Base-by-base conservation (phyloP, 169 alveolate genomes). In the Plasmodium berghei region DNA sequence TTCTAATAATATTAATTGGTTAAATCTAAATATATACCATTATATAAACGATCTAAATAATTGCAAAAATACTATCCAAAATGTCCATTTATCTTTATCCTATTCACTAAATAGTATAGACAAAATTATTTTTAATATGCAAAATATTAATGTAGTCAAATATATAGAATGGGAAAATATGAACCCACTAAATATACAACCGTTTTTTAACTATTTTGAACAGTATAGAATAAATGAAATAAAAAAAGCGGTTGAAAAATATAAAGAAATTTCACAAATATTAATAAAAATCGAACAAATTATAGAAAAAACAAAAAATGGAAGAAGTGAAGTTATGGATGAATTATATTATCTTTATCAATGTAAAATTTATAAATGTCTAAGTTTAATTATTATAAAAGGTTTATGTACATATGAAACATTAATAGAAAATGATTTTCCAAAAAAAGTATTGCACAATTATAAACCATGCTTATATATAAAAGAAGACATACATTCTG, bases 271-370 rank as follows among this genome's bases (percentile, higher is more conserved):
- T 56, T 83, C 90, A 34, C 90, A 83, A 52, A 83, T 83, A 40
- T 69, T 83, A 67, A 83, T 83, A 20, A 83, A 83, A 83, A 83
- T 83, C n/a, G 90, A 83, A 83, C 90, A 83, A 45, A 83, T 83
- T 16, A 55, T 83, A 12, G 90, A 83, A 59, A 83, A 83, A 66
- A 83, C 90, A 8, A 83, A 83, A 67, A 83, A 67, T 28, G 90
- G 90, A 18, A 83, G 85, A 55, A 67, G 90, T 67, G 90, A 83
- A 54, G 48, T 83, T 9, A 83, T 83, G 90, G 90, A 83, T 48
- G 90, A 83, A 59, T 14, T 83, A 52, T 83, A 83, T 28, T 83
- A 83, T 48, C 54, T 83, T 26, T 83, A 83, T 46, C 90, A 83
- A 45, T 83, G 90, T 61, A 83, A 83, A 83, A 83, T 83, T 22